A percentile compares a stretch with the other conserved stretches of the same genome.
Conservation (phyloP, 2,329 filamentous ascomycete genomes). For the Neonectria faginata region DNA sequence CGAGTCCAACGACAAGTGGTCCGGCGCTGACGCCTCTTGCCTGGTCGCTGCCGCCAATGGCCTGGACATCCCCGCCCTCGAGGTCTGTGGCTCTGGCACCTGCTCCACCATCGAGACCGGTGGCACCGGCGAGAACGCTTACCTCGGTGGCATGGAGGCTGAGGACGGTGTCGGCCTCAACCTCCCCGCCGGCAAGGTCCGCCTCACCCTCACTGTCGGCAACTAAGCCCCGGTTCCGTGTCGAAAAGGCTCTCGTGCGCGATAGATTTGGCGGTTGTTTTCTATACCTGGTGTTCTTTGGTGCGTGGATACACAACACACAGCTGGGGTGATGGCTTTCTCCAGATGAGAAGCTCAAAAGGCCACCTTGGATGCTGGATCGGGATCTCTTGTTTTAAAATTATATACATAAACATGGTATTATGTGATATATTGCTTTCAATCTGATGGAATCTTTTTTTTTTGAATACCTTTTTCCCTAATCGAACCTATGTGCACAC, state of each 20-base stretch:
- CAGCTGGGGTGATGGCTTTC: slow-evolving; percentile 31
- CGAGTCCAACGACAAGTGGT: slow-evolving; percentile 60
- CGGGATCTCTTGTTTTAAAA: slow-evolving; percentile 32
- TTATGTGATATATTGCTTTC: slow-evolving; percentile 44
- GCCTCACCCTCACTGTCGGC: slow-evolving; percentile 50
- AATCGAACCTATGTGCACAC: neutral
- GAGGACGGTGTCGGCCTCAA: slow-evolving; percentile 57
- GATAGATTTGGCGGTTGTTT: slow-evolving; percentile 29
- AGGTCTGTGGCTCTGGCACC: slow-evolving; percentile 53
- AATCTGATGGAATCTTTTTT: slow-evolving; percentile 7
- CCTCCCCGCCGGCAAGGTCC: slow-evolving; percentile 45
- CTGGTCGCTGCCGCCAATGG: slow-evolving; percentile 55
- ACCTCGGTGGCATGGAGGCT: slow-evolving; percentile 52
- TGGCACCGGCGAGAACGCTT: slow-evolving; percentile 54
- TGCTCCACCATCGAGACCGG: slow-evolving; percentile 57
- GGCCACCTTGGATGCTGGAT: slow-evolving; percentile 35
- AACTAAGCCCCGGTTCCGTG: slow-evolving; percentile 33
- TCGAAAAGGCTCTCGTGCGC: neutral
- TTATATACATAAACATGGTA: slow-evolving; percentile 37
- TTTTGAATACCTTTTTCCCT: neutral
- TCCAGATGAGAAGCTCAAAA: slow-evolving; percentile 19
- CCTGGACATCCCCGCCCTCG: slow-evolving; percentile 51
- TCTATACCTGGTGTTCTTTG: slow-evolving; percentile 29
- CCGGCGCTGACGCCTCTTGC: slow-evolving; percentile 63
- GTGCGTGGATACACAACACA: slow-evolving; percentile 21